Evolutionary conservation across 2,329 filamentous ascomycete genomes (phyloP), one percentile per base, ranked within the genome.

Genomic region (Talaromyces atroroseus): DNA sequence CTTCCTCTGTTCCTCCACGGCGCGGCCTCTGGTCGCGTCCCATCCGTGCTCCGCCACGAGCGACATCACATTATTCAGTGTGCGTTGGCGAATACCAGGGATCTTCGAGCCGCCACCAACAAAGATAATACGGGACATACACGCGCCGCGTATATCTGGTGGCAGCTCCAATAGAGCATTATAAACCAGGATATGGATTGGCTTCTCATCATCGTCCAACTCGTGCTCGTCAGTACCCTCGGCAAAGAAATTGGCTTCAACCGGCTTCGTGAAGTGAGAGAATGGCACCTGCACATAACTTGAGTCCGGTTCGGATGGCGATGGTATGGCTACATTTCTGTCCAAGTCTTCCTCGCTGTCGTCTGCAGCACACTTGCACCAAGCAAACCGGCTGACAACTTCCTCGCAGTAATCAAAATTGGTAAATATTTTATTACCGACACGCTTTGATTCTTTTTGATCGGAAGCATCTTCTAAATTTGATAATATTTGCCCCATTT

Each of bases 51-150:
- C 76, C 16, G 84, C 77, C 5, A 94, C 79, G 0, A 96, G 75
- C 1, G 75, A 72, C 3, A 81, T 80, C 1, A 97, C 74, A 64
- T 97, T 92, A 56, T 87, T 82, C 32, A 96, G 73, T 38, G 96
- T 80, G 24, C 92, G 84, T 23, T 81, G 79, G 62, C 89, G 90
- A 24, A 99, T 75, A 1, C 94, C 94, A 0, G 92, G 81, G 8
- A 96, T 84, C 24, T 82, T 82, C 5, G 90, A 85, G 49, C 88
- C 88, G 2, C 90, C 90, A 32, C 94, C 94, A 0, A 87, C 87
- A 66, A 99, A 88, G 16, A 96, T 78, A 47, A 97, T 88, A 40
- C 92, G 88, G 1, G 91, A 86, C 85, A 96, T 94, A 71, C 92
- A 96, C 4, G 87, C 74, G 1, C 88, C 86, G 23, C 94, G 85